Conservation (phyloP, 768 basidiomycete genomes). For the Stropharia rugosoannulata region DNA sequence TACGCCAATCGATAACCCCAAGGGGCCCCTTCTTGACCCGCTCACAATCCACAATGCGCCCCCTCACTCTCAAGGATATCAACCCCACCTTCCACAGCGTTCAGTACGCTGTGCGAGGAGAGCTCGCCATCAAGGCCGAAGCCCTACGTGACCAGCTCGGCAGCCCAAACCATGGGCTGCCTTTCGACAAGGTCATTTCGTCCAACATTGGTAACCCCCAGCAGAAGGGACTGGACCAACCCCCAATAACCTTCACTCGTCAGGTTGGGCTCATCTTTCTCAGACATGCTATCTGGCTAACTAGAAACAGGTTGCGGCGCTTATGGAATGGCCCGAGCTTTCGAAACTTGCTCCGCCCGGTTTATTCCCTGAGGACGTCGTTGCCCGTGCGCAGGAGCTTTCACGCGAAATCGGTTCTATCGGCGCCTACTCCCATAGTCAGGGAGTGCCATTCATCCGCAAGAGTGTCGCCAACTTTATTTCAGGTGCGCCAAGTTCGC, state of each 20-base stretch:
- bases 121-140: slow-evolving; percentile 94
- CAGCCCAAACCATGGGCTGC: slow-evolving; percentile 55
- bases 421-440: slow-evolving; percentile 95
- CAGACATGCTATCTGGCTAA: slow-evolving; percentile 1
- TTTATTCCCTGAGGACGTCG: slow-evolving; percentile 83
- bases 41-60: slow-evolving; percentile 40
- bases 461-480: slow-evolving; percentile 90
- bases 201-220: slow-evolving; percentile 99
- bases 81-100: slow-evolving; percentile 87
- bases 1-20: slow-evolving; percentile 17
- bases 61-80: slow-evolving; percentile 67
- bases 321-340: slow-evolving; percentile 90
- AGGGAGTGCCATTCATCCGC: slow-evolving; percentile 88
- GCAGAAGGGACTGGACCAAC: slow-evolving; percentile 91
- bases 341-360: slow-evolving; percentile 72
- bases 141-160: slow-evolving; percentile 71
- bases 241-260: slow-evolving; percentile 87
- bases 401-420: slow-evolving; percentile 84
- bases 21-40: slow-evolving; percentile 9
- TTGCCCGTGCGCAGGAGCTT: slow-evolving; percentile 81
- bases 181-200: slow-evolving; percentile 86
- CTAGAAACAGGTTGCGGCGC: slow-evolving; percentile 68
- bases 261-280: slow-evolving; percentile 61
- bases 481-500: slow-evolving; percentile 49
- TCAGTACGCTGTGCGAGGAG: slow-evolving; percentile 96